phyloP scores from a whole-genome alignment of 495 filamentous ascomycete genomes.

The Neurospora intermedia region DNA sequence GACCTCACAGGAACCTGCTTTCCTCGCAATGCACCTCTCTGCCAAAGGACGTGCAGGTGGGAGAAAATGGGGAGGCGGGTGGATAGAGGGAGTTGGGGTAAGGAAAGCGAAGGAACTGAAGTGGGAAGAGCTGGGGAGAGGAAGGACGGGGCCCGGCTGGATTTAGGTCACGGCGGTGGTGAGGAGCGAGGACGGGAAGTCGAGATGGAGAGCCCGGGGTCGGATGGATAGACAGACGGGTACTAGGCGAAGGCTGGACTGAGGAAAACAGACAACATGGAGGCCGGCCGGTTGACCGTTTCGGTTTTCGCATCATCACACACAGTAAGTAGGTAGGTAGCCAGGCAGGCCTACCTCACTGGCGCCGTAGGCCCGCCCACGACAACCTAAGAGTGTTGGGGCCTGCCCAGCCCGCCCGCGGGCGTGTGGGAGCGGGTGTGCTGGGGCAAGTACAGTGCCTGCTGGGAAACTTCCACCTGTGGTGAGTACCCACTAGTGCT shows the following conservation, averaged over 20 bases:
- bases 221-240: slow-evolving; percentile 1
- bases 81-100: slow-evolving; percentile 18
- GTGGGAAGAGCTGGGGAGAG: slow-evolving; percentile 22
- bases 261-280: slow-evolving; percentile 12
- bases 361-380: neutral
- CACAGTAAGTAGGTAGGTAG: neutral
- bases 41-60: neutral
- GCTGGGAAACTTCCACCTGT: neutral
- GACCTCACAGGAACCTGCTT: neutral
- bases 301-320: neutral
- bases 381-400: neutral
- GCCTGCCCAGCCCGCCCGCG: neutral
- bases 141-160: slow-evolving; percentile 27
- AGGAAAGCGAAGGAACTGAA: slow-evolving; percentile 11
- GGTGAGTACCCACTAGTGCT: neutral
- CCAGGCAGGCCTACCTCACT: neutral
- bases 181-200: slow-evolving; percentile 29
- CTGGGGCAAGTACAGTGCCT: slow-evolving; percentile 6
- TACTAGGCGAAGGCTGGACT: slow-evolving; percentile 1
- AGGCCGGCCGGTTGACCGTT: slow-evolving; percentile 17
- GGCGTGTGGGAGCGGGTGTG: neutral
- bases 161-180: slow-evolving; percentile 33
- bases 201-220: slow-evolving; percentile 2
- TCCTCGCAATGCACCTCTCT: neutral
- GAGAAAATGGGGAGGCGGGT: slow-evolving; percentile 28